These are phyloP conservation scores for Barbarea vulgaris DNA, from an alignment of 345 rosid species.

Conservation along the genomic window DNA sequence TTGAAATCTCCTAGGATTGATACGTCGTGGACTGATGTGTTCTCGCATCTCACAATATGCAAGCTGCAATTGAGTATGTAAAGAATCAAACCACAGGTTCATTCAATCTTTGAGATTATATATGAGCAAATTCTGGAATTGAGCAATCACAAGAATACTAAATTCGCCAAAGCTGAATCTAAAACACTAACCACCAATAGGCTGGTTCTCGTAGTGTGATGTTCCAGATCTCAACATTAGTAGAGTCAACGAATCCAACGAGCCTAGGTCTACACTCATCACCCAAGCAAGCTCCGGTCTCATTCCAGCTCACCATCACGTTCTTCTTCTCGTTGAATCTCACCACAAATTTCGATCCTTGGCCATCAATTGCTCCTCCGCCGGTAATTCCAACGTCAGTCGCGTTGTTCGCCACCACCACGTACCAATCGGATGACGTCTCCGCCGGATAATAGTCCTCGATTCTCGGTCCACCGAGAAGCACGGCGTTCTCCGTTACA, in stretches of 20 bases:
- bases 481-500: conserved; percentile 61
- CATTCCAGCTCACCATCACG: conserved; percentile 96
- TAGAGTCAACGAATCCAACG: conserved; percentile 74
- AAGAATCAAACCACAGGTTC: background rate
- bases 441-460: conserved; percentile 72
- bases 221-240: conserved; percentile 69
- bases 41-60: conserved; percentile 73
- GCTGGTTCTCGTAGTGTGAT: conserved; percentile 71
- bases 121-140: conserved; percentile 15
- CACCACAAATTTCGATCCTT: conserved; percentile 71
- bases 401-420: conserved; percentile 74
- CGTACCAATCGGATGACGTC: conserved; percentile 64
- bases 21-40: conserved; percentile 65
- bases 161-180: background rate
- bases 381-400: conserved; percentile 86
- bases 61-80: conserved; percentile 52
- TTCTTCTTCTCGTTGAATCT: conserved; percentile 68
- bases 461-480: conserved; percentile 68
- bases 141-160: conserved; percentile 2
- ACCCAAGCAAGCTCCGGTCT: conserved; percentile 78
- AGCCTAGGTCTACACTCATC: conserved; percentile 87
- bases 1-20: conserved; percentile 84
- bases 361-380: conserved; percentile 86
- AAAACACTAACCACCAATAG: conserved; percentile 82
- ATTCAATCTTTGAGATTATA: background rate